Percentiles rank a stretch among this genome's conserved stretches.
Evolutionary conservation across 768 basidiomycete genomes (phyloP).

Genomic region (Hygrocybe coccinea): DNA sequence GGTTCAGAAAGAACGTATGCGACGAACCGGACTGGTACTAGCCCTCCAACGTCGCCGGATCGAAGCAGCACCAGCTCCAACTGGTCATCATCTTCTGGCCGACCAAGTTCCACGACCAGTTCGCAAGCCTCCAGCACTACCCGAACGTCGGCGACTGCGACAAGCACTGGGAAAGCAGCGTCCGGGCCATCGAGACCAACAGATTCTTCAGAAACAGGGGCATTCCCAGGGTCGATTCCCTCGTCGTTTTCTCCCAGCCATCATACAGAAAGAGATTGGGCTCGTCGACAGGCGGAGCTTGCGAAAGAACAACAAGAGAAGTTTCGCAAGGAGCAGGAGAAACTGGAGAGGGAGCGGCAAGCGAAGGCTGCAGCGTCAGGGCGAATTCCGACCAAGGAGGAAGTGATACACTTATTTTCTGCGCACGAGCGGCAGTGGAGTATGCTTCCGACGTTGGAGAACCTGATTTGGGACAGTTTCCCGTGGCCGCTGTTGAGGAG

Average conservation of each 20-base stretch:
- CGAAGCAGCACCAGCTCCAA: constrained; percentile 22
- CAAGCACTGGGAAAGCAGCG: neutral
- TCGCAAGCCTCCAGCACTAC: constrained; percentile 1
- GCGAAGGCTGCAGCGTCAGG: constrained; percentile 48
- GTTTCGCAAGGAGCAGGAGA: constrained; percentile 66
- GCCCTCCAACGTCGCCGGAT: constrained; percentile 30
- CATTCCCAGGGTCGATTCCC: constrained; percentile 16
- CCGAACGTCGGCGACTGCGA: constrained; percentile 1
- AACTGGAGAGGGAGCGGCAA: constrained; percentile 50
- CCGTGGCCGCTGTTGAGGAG: constrained; percentile 70
- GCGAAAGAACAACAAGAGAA: constrained; percentile 61
- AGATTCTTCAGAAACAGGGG: constrained; percentile 11
- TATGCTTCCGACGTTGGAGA: constrained; percentile 36
- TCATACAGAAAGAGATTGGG: constrained; percentile 51
- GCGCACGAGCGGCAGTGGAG: constrained; percentile 62
- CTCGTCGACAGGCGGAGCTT: constrained; percentile 59
- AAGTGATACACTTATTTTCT: constrained; percentile 51
- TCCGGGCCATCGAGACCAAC: constrained; percentile 1
- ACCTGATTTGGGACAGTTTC: constrained; percentile 60
- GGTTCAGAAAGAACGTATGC: constrained; percentile 11
- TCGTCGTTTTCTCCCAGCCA: constrained; percentile 24
- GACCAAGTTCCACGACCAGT: neutral
- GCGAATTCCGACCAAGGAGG: constrained; percentile 52
- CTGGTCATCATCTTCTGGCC: neutral
- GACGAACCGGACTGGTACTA: constrained; percentile 18